Conservation (phyloP, 805 yeast species). For the Vanderwaltozyma yarrowii region DNA sequence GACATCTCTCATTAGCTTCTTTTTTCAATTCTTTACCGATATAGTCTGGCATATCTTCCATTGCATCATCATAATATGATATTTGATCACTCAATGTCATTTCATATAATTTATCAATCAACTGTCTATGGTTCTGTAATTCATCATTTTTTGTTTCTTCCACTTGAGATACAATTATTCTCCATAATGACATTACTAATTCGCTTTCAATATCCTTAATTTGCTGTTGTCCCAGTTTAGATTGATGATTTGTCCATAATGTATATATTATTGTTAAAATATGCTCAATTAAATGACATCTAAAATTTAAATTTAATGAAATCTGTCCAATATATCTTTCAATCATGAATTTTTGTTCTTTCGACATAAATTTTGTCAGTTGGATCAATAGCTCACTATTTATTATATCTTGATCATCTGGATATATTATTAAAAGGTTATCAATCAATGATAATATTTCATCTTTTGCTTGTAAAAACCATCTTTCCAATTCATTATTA, state of each 20-base stretch:
- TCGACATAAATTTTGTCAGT: slow-evolving; percentile 22
- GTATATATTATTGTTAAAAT: slow-evolving; percentile 10
- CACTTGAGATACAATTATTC: slow-evolving; percentile 34
- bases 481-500: slow-evolving; percentile 14
- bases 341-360: slow-evolving; percentile 26
- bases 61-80: slow-evolving; percentile 29
- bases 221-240: slow-evolving; percentile 9
- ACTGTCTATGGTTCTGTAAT: slow-evolving; percentile 11
- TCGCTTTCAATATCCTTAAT: slow-evolving; percentile 33
- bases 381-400: slow-evolving; percentile 19
- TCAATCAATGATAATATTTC: slow-evolving; percentile 43
- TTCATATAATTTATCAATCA: slow-evolving; percentile 31
- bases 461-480: slow-evolving; percentile 29
- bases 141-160: slow-evolving; percentile 6
- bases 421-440: slow-evolving; percentile 23
- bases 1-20: slow-evolving; percentile 24
- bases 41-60: slow-evolving; percentile 37
- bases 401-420: slow-evolving; percentile 8
- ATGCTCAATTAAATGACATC: slow-evolving; percentile 16
- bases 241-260: slow-evolving; percentile 14
- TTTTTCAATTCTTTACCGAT: slow-evolving; percentile 29
- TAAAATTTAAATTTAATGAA: slow-evolving; percentile 10
- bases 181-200: slow-evolving; percentile 40
- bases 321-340: slow-evolving; percentile 17
- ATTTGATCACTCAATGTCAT: slow-evolving; percentile 18